Evolutionary conservation across 306 rosid genomes (phyloP).

Genomic region (Castanospermum australe): DNA sequence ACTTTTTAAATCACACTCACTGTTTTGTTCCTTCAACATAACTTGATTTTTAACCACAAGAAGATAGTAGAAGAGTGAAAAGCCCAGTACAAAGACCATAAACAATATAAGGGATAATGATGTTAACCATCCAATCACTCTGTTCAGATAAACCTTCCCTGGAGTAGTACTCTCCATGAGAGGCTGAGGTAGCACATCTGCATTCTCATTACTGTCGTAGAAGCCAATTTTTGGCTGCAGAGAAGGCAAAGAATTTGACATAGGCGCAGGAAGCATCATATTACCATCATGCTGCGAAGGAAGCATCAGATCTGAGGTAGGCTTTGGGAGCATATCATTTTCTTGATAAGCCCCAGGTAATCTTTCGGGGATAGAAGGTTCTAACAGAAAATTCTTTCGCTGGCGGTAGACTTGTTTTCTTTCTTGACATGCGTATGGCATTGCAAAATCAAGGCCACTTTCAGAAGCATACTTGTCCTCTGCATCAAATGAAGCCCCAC

Average conservation of each 20-base stretch:
- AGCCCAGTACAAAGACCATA: slow-evolving; percentile 26
- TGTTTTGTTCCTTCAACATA: slow-evolving; percentile 24
- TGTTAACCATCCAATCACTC: slow-evolving; percentile 26
- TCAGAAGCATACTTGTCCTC: slow-evolving; percentile 39
- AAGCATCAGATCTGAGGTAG: slow-evolving; percentile 35
- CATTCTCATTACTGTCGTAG: slow-evolving; percentile 28
- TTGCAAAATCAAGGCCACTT: slow-evolving; percentile 44
- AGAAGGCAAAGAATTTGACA: slow-evolving; percentile 16
- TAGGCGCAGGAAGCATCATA: slow-evolving; percentile 22
- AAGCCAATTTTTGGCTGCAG: slow-evolving; percentile 2
- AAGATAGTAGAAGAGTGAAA: slow-evolving; percentile 20
- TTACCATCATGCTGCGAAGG: slow-evolving; percentile 29
- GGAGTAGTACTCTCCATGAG: slow-evolving; percentile 20
- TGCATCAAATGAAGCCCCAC: slow-evolving; percentile 26
- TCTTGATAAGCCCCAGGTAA: slow-evolving; percentile 14
- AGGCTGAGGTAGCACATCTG: slow-evolving; percentile 21
- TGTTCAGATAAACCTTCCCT: slow-evolving; percentile 20
- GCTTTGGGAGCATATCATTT: slow-evolving; percentile 33
- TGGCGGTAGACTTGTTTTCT: slow-evolving; percentile 46
- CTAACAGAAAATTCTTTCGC: slow-evolving; percentile 38
- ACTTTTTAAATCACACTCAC: slow-evolving; percentile 34
- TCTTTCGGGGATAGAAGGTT: slow-evolving; percentile 35
- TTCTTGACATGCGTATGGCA: slow-evolving; percentile 70
- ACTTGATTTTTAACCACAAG: slow-evolving; percentile 23
- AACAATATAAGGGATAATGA: slow-evolving; percentile 26